Conservation (phyloP, 1,139 yeast species). For the Lodderomyces orthopsilosis region DNA sequence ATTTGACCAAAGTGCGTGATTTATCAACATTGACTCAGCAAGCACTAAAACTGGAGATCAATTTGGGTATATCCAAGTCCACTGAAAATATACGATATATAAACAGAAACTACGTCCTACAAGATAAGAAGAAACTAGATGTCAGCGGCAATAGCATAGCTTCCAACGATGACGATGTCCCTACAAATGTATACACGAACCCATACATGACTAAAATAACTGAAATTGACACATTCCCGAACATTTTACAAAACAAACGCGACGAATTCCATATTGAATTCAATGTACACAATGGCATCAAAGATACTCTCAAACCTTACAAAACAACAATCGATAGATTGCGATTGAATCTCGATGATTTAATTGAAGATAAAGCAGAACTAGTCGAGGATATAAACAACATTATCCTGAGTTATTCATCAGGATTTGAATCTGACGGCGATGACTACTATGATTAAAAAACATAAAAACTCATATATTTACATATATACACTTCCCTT, state of each 20-base stretch:
- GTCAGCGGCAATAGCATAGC: background rate
- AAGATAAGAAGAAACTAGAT: background rate
- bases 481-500: background rate
- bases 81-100: slow-evolving; percentile 4
- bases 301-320: slow-evolving; percentile 47
- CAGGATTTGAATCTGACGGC: slow-evolving; percentile 38
- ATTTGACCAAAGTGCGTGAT: slow-evolving; percentile 4
- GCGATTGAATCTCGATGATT: slow-evolving; percentile 22
- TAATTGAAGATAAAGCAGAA: slow-evolving; percentile 69
- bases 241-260: slow-evolving; percentile 13
- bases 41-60: slow-evolving; percentile 3
- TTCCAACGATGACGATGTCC: background rate
- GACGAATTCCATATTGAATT: slow-evolving; percentile 32
- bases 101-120: background rate
- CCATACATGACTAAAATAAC: slow-evolving; percentile 21
- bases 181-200: slow-evolving; percentile 18
- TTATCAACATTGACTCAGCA: background rate
- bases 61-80: slow-evolving; percentile 13
- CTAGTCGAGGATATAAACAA: slow-evolving; percentile 53
- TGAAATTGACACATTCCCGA: slow-evolving; percentile 35
- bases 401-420: slow-evolving; percentile 52
- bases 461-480: background rate
- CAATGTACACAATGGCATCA: slow-evolving; percentile 46
- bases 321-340: slow-evolving; percentile 41
- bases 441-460: slow-evolving; percentile 12